These are phyloP conservation scores for Nitzschia putrida DNA, from an alignment of 108 stramenopile genomes.

Conservation along the genomic window DNA sequence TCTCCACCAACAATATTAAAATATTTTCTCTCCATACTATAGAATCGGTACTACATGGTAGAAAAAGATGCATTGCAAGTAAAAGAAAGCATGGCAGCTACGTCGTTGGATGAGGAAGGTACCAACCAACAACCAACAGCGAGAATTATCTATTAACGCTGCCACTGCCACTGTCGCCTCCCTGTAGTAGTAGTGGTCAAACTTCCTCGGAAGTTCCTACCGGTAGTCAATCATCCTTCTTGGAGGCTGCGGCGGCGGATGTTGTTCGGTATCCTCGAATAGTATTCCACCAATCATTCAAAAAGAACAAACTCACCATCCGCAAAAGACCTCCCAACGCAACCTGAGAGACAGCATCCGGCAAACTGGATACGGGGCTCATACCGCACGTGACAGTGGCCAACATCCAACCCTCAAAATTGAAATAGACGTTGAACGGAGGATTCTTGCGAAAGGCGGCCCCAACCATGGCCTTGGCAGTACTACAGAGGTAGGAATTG, in stretches of 20 bases:
- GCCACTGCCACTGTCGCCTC: too few species aligned
- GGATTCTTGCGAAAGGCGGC: conserved; percentile 60
- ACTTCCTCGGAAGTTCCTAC: too few species aligned
- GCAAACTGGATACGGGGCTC: conserved; percentile 54
- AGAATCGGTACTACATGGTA: too few species aligned
- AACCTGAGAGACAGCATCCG: conserved; percentile 73
- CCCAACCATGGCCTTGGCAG: conserved; percentile 63
- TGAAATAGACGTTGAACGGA: conserved; percentile 69
- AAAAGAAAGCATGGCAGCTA: too few species aligned
- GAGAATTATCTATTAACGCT: too few species aligned
- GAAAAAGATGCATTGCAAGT: too few species aligned
- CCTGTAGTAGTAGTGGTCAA: too few species aligned
- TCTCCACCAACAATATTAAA: too few species aligned
- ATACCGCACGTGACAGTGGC: conserved; percentile 74
- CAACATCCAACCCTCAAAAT: conserved; percentile 85
- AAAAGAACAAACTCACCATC: conserved; percentile 70
- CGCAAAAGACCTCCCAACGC: conserved; percentile 66
- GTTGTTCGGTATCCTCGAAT: conserved; percentile 29
- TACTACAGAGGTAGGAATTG: conserved; percentile 29
- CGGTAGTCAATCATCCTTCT: too few species aligned
- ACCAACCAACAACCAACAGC: too few species aligned
- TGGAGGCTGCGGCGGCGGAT: neutral
- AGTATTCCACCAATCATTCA: conserved; percentile 76
- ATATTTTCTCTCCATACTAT: too few species aligned
- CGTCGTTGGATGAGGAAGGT: too few species aligned